Base-by-base conservation (phyloP, 345 rosid species). In the Pelargonium nanum region DNA sequence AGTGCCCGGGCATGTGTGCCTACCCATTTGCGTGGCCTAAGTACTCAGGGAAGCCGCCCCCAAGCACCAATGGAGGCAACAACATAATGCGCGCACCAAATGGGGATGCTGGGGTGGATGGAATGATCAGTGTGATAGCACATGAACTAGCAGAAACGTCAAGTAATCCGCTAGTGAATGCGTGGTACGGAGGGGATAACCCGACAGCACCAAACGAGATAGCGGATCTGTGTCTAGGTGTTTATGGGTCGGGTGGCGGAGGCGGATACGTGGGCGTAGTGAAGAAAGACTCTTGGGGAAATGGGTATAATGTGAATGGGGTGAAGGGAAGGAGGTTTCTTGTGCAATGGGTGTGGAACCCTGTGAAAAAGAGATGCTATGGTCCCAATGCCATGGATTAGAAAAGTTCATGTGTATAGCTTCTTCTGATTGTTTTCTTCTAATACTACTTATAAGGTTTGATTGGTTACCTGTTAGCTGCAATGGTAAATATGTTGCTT, bases 301-400 rank as follows among this genome's bases (percentile, higher is more conserved):
- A 71, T 60, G 80, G 78, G 55, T 85, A 32, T 22, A 85, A 85
- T 63, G 60, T 81, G 62, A 81, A 83, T 58, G 91, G 85, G 30
- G 79, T 76, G 7, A 79, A 65, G 34, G 83, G 85, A 48, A 79
- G 91, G 71, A 77, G 63, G 58, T 83, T 77, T 61, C 13, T 83
- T 75, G 75, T 85, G 52, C 86, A 81, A 72, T 79, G 91, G 85
- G 67, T 77, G 2, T 83, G 88, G 88, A 65, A 76, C 63, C 91
- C 82, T 56, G 68, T 55, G n/a, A 83, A 61, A 55, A 79, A 69
- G 57, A 79, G 80, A 64, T 81, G 86, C 68, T 79, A 65, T 64
- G 86, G 88, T 0, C 91, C 91, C 58, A 85, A 85, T 69, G 74
- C 91, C 26, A 63, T 67, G 56, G 83, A 81, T 60, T 83, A 74